phyloP scores from a whole-genome alignment of 2,329 filamentous ascomycete genomes.

The Colletotrichum liriopes region DNA sequence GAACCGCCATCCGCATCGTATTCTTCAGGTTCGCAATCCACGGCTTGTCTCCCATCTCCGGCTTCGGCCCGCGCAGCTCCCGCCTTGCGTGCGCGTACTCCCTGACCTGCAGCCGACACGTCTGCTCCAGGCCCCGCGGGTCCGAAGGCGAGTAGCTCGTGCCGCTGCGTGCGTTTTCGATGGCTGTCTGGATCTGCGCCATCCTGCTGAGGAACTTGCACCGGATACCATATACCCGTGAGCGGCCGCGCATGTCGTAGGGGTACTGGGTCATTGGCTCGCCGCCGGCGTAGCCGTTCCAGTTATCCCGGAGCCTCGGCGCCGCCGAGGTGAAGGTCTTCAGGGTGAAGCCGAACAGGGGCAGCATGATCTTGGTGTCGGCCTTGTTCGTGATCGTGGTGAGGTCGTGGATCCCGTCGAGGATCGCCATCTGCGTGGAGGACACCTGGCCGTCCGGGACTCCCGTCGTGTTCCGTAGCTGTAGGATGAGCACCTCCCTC shows the following conservation, averaged over 20 bases:
- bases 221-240: conserved; percentile 4
- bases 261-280: conserved; percentile 17
- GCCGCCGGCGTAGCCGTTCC: conserved; percentile 8
- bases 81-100: conserved; percentile 18
- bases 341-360: conserved; percentile 17
- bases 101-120: conserved; percentile 5
- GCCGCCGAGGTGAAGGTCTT: background rate
- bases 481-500: conserved; percentile 13
- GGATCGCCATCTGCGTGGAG: conserved; percentile 17
- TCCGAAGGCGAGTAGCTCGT: background rate
- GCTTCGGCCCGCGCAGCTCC: conserved; percentile 22
- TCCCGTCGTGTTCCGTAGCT: background rate
- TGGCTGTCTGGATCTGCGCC: background rate
- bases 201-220: conserved; percentile 15
- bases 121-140: conserved; percentile 2
- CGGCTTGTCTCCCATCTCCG: background rate
- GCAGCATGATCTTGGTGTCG: conserved; percentile 30
- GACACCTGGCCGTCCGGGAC: background rate
- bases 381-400: conserved; percentile 27
- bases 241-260: conserved; percentile 22
- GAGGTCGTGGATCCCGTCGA: conserved; percentile 27
- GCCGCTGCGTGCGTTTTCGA: background rate
- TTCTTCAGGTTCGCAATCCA: conserved; percentile 19
- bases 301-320: conserved; percentile 8
- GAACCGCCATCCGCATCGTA: background rate